phyloP scores from a whole-genome alignment of 1,284 basidiomycete genomes.

The Fomitopsis betulina region DNA sequence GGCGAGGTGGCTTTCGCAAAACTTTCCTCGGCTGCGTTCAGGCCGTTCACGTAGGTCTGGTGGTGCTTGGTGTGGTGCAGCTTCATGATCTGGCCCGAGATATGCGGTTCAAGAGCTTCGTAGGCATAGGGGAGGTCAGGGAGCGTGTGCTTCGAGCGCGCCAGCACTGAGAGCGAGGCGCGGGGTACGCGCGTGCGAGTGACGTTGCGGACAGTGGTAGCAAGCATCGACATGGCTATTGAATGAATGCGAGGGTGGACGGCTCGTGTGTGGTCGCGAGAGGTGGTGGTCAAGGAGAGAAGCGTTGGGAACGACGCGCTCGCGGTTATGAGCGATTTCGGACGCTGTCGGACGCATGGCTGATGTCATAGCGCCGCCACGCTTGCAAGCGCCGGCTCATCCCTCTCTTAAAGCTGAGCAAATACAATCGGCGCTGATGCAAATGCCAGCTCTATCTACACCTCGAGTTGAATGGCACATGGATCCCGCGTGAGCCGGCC shows the following conservation, averaged over 20 bases:
- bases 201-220: conserved; percentile 15
- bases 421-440: too few relatives aligned
- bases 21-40: conserved; percentile 74
- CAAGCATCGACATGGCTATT: conserved; percentile 17
- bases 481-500: too few relatives aligned
- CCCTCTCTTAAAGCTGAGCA: not conserved
- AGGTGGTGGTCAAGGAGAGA: not conserved
- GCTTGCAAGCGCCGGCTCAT: not conserved
- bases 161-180: conserved; percentile 16
- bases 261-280: not conserved
- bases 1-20: conserved; percentile 61
- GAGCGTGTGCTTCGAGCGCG: conserved; percentile 46
- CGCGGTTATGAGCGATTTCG: conserved; percentile 1
- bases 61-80: conserved; percentile 90
- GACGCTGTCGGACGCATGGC: not conserved
- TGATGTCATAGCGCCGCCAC: not conserved
- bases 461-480: too few relatives aligned
- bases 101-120: conserved; percentile 84
- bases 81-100: conserved; percentile 77
- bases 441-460: too few relatives aligned
- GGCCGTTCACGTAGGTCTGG: conserved; percentile 71
- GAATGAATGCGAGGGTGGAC: not conserved
- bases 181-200: conserved; percentile 11
- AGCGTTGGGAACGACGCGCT: not conserved
- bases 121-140: conserved; percentile 86